Conservation (phyloP, 2,329 filamentous ascomycete genomes). For the Geosmithia morbida region DNA sequence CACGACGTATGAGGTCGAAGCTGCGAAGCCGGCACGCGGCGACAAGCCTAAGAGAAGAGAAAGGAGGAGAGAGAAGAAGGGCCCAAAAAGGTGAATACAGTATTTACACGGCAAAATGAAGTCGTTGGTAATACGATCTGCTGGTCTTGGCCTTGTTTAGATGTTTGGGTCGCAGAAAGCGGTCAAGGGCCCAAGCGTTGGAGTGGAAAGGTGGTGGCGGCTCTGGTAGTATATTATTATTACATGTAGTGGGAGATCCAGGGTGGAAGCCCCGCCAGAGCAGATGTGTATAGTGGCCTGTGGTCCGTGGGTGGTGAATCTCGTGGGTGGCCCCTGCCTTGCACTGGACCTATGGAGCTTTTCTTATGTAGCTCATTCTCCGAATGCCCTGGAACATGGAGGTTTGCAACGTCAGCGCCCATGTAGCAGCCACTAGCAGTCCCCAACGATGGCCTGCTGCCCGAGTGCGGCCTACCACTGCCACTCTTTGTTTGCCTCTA, state of each 20-base stretch:
- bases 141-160: background rate
- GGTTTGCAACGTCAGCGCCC: background rate
- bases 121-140: background rate
- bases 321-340: background rate
- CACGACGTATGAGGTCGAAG: background rate
- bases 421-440: no score
- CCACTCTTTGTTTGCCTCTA: no score
- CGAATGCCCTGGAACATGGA: background rate
- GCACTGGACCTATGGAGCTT: background rate
- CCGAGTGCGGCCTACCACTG: no score
- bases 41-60: background rate
- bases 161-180: slow-evolving; percentile 1
- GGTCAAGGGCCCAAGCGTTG: background rate
- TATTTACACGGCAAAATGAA: background rate
- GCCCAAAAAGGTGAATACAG: background rate
- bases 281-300: background rate
- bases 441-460: no score
- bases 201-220: background rate
- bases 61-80: background rate
- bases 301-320: background rate
- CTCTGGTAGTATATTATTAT: no score
- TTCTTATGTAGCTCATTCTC: background rate
- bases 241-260: no score
- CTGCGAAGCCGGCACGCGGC: background rate
- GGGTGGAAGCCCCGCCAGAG: no score